Conservation (phyloP, 1,284 basidiomycete genomes). For the Wolfiporia cocos region DNA sequence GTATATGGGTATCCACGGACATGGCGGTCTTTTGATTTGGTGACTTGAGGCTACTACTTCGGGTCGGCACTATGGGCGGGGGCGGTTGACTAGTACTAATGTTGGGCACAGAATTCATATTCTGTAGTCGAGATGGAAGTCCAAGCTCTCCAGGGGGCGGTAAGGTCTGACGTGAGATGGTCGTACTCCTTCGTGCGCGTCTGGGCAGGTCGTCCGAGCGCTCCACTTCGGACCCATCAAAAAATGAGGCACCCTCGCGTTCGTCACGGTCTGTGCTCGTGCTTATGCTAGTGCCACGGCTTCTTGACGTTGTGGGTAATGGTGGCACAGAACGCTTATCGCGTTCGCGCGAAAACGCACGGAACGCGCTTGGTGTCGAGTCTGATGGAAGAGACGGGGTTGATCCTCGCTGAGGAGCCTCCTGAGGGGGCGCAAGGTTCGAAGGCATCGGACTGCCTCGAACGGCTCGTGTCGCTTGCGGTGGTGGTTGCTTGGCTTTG, state of each 20-base stretch:
- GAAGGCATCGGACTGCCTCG: slow-evolving; percentile 20
- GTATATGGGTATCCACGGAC: slow-evolving; percentile 25
- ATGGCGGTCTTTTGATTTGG: slow-evolving; percentile 22
- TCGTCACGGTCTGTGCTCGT: slow-evolving; percentile 37
- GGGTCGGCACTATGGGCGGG: slow-evolving; percentile 24
- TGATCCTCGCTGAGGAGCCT: slow-evolving; percentile 6
- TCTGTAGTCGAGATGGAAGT: slow-evolving; percentile 45
- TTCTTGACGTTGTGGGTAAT: slow-evolving; percentile 29
- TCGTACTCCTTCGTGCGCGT: slow-evolving; percentile 22
- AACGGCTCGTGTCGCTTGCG: slow-evolving; percentile 30
- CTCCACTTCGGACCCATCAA: slow-evolving; percentile 50
- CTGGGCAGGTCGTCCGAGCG: slow-evolving; percentile 35
- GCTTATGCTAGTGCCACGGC: slow-evolving; percentile 50
- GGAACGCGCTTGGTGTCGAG: slow-evolving; percentile 11
- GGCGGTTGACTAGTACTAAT: slow-evolving; percentile 30
- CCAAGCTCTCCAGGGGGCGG: slow-evolving; percentile 44
- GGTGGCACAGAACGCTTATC: slow-evolving; percentile 28
- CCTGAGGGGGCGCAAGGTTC: slow-evolving; percentile 14
- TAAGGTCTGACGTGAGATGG: slow-evolving; percentile 20
- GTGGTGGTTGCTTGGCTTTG: slow-evolving; percentile 34
- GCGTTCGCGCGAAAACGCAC: slow-evolving; percentile 23
- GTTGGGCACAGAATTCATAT: slow-evolving; percentile 35
- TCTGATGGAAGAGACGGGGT: slow-evolving; percentile 1
- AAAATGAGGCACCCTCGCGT: slow-evolving; percentile 28
- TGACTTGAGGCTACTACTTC: slow-evolving; percentile 30